Conservation (phyloP, 2,329 filamentous ascomycete species). For the Pestalotiopsis sp. region DNA sequence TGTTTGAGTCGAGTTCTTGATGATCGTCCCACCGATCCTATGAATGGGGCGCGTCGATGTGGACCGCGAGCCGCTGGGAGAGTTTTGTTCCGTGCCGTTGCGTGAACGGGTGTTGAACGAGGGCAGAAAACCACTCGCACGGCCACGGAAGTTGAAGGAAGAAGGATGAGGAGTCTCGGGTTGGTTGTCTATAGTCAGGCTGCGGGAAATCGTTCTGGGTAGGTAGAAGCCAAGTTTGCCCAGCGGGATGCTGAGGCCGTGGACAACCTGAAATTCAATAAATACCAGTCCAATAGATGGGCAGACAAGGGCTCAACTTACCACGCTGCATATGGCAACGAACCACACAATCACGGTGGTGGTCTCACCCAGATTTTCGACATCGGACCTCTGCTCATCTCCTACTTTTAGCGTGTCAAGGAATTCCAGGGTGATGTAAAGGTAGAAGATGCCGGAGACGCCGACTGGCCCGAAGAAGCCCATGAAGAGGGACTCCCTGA, state of each 20-base stretch:
- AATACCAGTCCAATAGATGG: not conserved
- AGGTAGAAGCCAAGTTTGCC: constrained; percentile 66
- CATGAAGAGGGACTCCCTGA: constrained; percentile 77
- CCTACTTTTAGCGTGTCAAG: constrained; percentile 59
- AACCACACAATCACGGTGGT: constrained; percentile 83
- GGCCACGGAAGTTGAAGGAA: constrained; percentile 30
- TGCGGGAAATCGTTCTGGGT: constrained; percentile 61
- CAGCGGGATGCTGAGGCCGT: constrained; percentile 79
- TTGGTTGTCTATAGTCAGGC: constrained; percentile 33
- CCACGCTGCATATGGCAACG: constrained; percentile 77
- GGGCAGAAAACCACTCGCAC: constrained; percentile 26
- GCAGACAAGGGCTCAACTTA: constrained; percentile 43
- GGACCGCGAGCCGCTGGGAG: constrained; percentile 12
- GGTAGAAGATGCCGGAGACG: constrained; percentile 86
- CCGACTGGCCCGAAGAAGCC: constrained; percentile 94
- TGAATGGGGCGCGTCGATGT: constrained; percentile 28
- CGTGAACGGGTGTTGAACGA: constrained; percentile 12
- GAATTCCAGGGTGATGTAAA: constrained; percentile 80
- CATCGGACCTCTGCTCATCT: constrained; percentile 63
- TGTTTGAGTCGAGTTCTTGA: not conserved
- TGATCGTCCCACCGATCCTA: constrained; percentile 34
- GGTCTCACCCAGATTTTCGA: constrained; percentile 63
- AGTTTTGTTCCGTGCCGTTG: constrained; percentile 1
- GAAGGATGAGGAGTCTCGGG: constrained; percentile 16
- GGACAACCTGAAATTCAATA: constrained; percentile 58